Conservation (phyloP, 163 green algal genomes). For the Scenedesmus sp. region DNA sequence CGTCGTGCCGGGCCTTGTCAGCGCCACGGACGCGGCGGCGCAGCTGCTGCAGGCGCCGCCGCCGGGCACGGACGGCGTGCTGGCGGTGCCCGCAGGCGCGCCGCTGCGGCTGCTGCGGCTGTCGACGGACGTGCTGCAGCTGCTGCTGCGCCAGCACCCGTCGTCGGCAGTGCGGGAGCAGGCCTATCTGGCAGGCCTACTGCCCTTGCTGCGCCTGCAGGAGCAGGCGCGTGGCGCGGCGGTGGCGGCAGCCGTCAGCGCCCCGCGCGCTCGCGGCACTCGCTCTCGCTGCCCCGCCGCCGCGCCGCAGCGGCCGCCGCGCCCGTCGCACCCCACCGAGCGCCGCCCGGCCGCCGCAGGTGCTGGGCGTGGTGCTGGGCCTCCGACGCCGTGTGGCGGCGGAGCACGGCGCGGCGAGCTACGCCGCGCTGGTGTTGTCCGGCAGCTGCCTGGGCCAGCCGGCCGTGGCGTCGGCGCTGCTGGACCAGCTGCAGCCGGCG, state of each 20-base stretch:
- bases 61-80: not conserved
- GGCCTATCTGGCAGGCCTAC: slow-evolving; percentile 10
- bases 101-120: slow-evolving; percentile 11
- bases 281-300: no score
- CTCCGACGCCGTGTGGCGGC: slow-evolving; percentile 15
- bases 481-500: slow-evolving; percentile 20
- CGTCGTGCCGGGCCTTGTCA: slow-evolving; percentile 1
- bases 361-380: not conserved
- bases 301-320: no score
- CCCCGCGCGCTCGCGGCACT: no score
- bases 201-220: slow-evolving; percentile 17
- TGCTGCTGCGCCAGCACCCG: slow-evolving; percentile 25
- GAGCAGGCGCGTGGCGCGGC: slow-evolving; percentile 2
- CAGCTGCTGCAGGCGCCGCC: slow-evolving; percentile 23
- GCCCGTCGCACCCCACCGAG: no score
- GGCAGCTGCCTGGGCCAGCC: slow-evolving; percentile 29
- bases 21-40: slow-evolving; percentile 2
- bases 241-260: no score
- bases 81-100: not conserved
- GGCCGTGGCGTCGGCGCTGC: not conserved
- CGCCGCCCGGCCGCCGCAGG: not conserved
- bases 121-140: slow-evolving; percentile 18
- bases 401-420: slow-evolving; percentile 4
- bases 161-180: slow-evolving; percentile 11
- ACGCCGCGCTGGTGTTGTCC: slow-evolving; percentile 13